Percentiles rank a stretch among this genome's conserved stretches.
These are phyloP conservation scores for Alternaria brassicae DNA, from an alignment of 2,329 filamentous ascomycete species.

Conservation along the genomic window DNA sequence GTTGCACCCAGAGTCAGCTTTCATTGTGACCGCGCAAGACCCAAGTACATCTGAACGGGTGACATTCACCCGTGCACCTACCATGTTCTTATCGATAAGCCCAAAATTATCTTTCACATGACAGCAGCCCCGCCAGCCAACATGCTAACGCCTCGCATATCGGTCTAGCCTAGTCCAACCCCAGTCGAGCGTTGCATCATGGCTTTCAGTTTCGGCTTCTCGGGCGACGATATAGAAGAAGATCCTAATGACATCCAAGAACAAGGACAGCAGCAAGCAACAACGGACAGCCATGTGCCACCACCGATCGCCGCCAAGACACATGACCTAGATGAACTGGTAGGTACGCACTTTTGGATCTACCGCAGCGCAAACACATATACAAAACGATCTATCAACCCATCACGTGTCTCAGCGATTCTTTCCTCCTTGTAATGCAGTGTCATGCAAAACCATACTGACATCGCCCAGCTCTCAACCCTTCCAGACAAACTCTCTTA, in stretches of 20 bases:
- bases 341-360: constrained; percentile 39
- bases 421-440: neutral
- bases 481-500: constrained; percentile 80
- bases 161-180: neutral
- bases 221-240: constrained; percentile 64
- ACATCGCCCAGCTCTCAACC: constrained; percentile 55
- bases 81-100: constrained; percentile 36
- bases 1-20: neutral
- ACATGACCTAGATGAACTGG: constrained; percentile 58
- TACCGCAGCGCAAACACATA: neutral
- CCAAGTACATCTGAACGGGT: neutral
- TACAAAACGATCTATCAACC: neutral
- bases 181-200: constrained; percentile 22
- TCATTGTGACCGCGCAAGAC: neutral
- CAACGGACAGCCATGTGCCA: constrained; percentile 25
- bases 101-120: constrained; percentile 25
- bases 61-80: constrained; percentile 24
- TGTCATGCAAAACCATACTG: neutral
- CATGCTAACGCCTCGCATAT: neutral
- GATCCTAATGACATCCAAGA: constrained; percentile 49
- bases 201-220: constrained; percentile 65
- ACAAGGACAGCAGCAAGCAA: constrained; percentile 8
- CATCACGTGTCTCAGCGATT: neutral
- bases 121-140: neutral
- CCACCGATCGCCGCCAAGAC: constrained; percentile 48